Base-by-base conservation (phyloP, 2,329 filamentous ascomycete genomes). In the Epichloe sibirici region DNA sequence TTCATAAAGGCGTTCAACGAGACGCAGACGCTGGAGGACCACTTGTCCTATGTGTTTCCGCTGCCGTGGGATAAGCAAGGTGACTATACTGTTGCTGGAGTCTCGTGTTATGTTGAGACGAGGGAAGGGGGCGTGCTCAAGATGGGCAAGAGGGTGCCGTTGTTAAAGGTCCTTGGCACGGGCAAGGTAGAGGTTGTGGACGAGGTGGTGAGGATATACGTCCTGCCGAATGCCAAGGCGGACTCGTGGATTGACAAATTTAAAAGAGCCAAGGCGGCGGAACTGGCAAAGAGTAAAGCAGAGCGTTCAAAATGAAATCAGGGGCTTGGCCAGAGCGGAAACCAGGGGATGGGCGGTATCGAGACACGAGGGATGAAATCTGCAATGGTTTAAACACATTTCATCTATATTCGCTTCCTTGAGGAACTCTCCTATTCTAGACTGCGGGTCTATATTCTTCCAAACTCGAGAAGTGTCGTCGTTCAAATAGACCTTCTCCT, bases 91-190 rank as follows among this genome's bases (percentile, higher is more conserved):
- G 60, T 75, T 1, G 73, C 74, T 0, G 73, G 69, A 1, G 88
- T 95, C 4, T 90, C 95, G 59, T 93, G 88, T 62, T 97, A 88
- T 67, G 85, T 95, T 74, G 90, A 96, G 73, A 97, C 90, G 0
- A 70, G 71, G 4, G 73, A 75, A 0, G 90, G 90, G 0, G 90
- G 90, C 0, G 67, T 98, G 61, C 81, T 95, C 62, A 96, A 95
- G 72, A 83, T 90, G 23, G 91, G 93, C 47, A 90, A 88, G 77
- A 93, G 91, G 64, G 76, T 93, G 57, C 74, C 81, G 21, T 67
- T 97, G 59, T 68, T 89, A 49, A 87, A 89, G 71, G 78, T 91
- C 34, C 69, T 97, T 57, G 75, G 75, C 8, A 81, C 80, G 8
- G 89, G 87, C 6, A 90, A 86, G 63, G 81, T 94, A 6, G 90